Percentiles rank a stretch among this genome's conserved stretches.
These are phyloP conservation scores for Gaertneriomyces semiglobifer DNA, from an alignment of 192 early-diverging fungal genomes.

Conservation along the genomic window DNA sequence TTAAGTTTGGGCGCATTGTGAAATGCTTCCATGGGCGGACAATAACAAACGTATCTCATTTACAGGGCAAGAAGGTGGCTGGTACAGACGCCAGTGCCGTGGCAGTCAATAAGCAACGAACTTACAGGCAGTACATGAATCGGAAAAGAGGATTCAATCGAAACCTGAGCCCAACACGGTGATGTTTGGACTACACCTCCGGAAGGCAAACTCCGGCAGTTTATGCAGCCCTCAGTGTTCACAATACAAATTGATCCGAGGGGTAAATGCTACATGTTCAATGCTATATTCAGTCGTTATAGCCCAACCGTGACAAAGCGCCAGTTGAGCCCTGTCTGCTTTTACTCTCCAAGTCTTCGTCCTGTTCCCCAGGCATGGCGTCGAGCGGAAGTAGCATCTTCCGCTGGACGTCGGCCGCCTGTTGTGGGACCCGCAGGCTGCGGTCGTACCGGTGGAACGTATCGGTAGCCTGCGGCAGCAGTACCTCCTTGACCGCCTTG, in stretches of 20 bases:
- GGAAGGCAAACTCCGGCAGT: no score
- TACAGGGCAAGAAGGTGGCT: conserved; percentile 59
- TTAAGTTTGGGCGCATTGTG: background rate
- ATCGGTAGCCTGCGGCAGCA: conserved; percentile 9
- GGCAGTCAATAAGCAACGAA: conserved; percentile 79
- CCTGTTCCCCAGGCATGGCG: no score
- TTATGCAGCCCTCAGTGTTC: no score
- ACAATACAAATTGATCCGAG: no score
- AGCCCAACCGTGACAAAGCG: no score
- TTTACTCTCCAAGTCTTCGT: no score
- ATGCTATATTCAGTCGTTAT: no score
- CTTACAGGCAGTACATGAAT: conserved; percentile 94
- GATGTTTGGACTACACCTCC: background rate
- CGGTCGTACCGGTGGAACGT: conserved; percentile 6
- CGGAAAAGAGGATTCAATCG: conserved; percentile 85
- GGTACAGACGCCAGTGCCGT: conserved; percentile 71
- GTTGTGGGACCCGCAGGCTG: background rate
- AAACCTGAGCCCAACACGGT: conserved; percentile 32
- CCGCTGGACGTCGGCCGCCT: no score
- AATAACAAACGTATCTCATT: conserved; percentile 6
- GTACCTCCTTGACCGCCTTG: conserved; percentile 1
- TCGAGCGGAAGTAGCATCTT: no score
- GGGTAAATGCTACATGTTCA: no score
- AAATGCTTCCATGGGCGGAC: background rate
- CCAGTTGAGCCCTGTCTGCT: no score